Percentiles rank a stretch among this genome's conserved stretches.
phyloP scores from a whole-genome alignment of 495 filamentous ascomycete species.

The Penicillium dipodomyicola region DNA sequence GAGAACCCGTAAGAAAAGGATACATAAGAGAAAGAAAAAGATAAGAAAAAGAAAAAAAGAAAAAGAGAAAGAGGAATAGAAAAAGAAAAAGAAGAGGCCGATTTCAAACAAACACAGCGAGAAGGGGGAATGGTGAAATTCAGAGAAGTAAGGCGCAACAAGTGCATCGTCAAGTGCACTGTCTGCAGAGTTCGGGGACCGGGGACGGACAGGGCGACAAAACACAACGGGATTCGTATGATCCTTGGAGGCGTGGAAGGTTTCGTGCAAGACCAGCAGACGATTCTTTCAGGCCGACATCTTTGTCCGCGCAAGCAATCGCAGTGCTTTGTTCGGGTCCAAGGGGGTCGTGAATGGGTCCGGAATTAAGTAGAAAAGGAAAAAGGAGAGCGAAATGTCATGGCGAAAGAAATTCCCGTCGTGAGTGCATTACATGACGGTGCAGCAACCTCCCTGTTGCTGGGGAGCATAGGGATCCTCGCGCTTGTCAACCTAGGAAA shows the following conservation, averaged over 20 bases:
- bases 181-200: conserved; percentile 13
- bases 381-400: conserved; percentile 32
- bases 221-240: conserved; percentile 13
- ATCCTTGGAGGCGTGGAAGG: conserved; percentile 19
- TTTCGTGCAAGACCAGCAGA: conserved; percentile 48
- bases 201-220: conserved; percentile 27
- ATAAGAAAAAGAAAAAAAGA: conserved; percentile 21
- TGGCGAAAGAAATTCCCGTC: conserved; percentile 34
- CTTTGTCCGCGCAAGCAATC: conserved; percentile 24
- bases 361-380: conserved; percentile 25
- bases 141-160: conserved; percentile 29
- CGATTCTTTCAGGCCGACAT: conserved; percentile 26
- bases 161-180: conserved; percentile 20
- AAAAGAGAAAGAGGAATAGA: conserved; percentile 15
- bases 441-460: conserved; percentile 85
- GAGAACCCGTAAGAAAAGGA: conserved; percentile 32
- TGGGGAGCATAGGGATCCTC: conserved; percentile 97
- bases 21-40: conserved; percentile 21
- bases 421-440: conserved; percentile 73
- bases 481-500: conserved; percentile 69
- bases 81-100: conserved; percentile 19
- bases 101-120: conserved; percentile 10
- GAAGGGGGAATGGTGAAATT: conserved; percentile 13
- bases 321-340: conserved; percentile 16
- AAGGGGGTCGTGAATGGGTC: conserved; percentile 24